A percentile compares a stretch with the other conserved stretches of the same genome.
Conservation (phyloP, 352 stramenopile species). For the Phytophthora agathidicida region DNA sequence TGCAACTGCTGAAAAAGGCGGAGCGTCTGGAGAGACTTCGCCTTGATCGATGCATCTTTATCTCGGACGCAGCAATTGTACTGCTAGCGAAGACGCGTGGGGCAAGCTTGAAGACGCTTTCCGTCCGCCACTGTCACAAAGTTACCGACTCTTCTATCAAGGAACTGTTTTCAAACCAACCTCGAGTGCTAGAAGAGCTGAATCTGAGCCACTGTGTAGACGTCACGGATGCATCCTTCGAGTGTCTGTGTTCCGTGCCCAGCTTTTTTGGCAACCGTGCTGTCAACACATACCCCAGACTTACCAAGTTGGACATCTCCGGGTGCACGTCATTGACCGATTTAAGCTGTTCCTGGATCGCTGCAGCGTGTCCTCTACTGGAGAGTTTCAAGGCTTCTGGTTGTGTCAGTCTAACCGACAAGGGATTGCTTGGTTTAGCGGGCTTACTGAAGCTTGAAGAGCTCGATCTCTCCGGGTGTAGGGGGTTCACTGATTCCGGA, state of each 20-base stretch:
- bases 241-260: constrained; percentile 59
- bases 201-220: constrained; percentile 57
- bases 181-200: constrained; percentile 58
- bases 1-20: constrained; percentile 46
- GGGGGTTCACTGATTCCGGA: constrained; percentile 44
- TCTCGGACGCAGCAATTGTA: constrained; percentile 50
- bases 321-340: constrained; percentile 55
- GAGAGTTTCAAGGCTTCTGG: constrained; percentile 44
- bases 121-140: constrained; percentile 40
- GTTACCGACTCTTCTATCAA: constrained; percentile 52
- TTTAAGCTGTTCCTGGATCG: constrained; percentile 64
- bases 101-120: constrained; percentile 43
- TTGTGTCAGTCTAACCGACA: constrained; percentile 61
- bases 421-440: constrained; percentile 55
- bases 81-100: constrained; percentile 45
- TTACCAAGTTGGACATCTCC: constrained; percentile 63
- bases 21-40: constrained; percentile 42
- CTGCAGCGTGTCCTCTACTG: constrained; percentile 66
- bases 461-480: constrained; percentile 58
- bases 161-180: constrained; percentile 51
- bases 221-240: constrained; percentile 60
- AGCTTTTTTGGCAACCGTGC: constrained; percentile 58
- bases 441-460: constrained; percentile 57
- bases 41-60: constrained; percentile 50
- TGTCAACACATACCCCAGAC: constrained; percentile 45